These are phyloP conservation scores for Nakazawaea wickerhamii DNA, from an alignment of 805 yeast genomes.

Conservation along the genomic window DNA sequence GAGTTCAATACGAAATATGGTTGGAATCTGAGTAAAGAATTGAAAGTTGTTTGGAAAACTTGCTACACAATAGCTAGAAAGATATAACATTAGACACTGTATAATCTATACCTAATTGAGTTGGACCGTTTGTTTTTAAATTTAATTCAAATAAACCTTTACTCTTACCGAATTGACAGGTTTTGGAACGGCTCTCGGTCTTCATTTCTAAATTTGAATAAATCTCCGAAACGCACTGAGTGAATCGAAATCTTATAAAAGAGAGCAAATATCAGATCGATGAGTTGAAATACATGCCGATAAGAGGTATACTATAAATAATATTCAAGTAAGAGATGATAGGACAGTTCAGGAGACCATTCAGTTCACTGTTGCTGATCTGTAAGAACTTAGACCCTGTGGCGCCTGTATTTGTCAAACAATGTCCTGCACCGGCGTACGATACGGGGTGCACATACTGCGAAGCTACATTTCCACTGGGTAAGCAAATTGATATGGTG, in stretches of 20 bases:
- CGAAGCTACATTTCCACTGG: slow-evolving; percentile 36
- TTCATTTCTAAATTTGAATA: too few species aligned
- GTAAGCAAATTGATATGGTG: slow-evolving; percentile 34
- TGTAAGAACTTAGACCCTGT: slow-evolving; percentile 10
- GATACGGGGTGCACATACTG: slow-evolving; percentile 66
- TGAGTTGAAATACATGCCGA: too few species aligned
- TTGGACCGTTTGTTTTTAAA: too few species aligned
- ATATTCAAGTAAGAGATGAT: neutral
- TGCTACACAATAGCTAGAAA: slow-evolving; percentile 44
- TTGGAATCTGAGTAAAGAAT: slow-evolving; percentile 36
- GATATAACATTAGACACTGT: slow-evolving; percentile 22
- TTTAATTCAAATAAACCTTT: too few species aligned
- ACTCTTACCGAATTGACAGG: too few species aligned
- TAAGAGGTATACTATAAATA: too few species aligned
- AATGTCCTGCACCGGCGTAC: slow-evolving; percentile 45
- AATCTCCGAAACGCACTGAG: too few species aligned
- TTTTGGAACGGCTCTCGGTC: too few species aligned
- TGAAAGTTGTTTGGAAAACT: slow-evolving; percentile 44
- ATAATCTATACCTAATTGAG: too few species aligned
- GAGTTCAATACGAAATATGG: slow-evolving; percentile 37
- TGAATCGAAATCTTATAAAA: too few species aligned
- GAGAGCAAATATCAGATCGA: too few species aligned
- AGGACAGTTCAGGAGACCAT: neutral
- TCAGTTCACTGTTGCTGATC: neutral
- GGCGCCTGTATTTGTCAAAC: slow-evolving; percentile 14